These are phyloP conservation scores for Choiromyces venosus DNA, from an alignment of 495 filamentous ascomycete genomes.

Conservation along the genomic window DNA sequence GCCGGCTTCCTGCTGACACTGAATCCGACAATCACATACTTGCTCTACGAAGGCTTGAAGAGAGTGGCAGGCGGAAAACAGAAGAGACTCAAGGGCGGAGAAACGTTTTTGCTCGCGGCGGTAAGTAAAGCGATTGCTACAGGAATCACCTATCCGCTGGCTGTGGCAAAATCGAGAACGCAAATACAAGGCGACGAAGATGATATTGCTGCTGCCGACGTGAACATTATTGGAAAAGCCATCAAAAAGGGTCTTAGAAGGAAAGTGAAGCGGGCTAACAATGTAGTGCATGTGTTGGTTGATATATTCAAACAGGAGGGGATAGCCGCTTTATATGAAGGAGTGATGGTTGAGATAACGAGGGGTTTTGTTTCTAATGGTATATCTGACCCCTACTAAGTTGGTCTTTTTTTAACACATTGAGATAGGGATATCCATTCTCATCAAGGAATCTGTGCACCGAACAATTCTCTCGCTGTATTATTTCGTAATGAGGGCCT, in stretches of 20 bases:
- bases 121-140: conserved; percentile 74
- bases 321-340: conserved; percentile 65
- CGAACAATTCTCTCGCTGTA: conserved; percentile 65
- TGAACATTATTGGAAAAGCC: conserved; percentile 10
- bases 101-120: conserved; percentile 71
- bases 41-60: conserved; percentile 68
- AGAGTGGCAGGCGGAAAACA: conserved; percentile 49
- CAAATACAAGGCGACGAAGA: conserved; percentile 50
- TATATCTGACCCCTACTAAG: conserved; percentile 17
- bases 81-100: conserved; percentile 42
- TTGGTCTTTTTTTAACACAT: conserved; percentile 13
- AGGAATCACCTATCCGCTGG: conserved; percentile 78
- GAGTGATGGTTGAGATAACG: conserved; percentile 67
- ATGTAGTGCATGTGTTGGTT: conserved; percentile 27
- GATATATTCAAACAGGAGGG: conserved; percentile 52
- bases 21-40: conserved; percentile 82
- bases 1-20: conserved; percentile 73
- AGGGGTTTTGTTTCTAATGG: conserved; percentile 82
- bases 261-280: conserved; percentile 27
- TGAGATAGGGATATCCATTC: conserved; percentile 64
- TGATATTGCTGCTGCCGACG: not conserved
- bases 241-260: conserved; percentile 16
- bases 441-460: conserved; percentile 78
- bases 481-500: conserved; percentile 46
- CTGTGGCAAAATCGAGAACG: conserved; percentile 70